A percentile compares a stretch with the other conserved stretches of the same genome.
phyloP scores from a whole-genome alignment of 2,329 filamentous ascomycete genomes.

The Sporothrix globosa region DNA sequence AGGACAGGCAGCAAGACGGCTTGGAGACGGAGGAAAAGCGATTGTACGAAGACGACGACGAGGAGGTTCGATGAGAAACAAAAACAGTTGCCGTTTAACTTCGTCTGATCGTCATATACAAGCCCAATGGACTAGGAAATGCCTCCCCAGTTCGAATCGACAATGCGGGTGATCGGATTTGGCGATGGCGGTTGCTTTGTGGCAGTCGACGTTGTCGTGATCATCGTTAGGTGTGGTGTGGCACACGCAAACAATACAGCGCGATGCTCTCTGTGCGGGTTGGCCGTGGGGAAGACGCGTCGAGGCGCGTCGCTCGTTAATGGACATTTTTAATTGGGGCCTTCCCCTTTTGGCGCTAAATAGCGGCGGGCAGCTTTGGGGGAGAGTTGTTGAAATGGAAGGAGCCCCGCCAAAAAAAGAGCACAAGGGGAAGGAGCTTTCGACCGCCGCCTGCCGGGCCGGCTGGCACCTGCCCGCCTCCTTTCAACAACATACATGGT shows the following conservation, averaged over 20 bases:
- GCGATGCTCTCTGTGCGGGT: neutral
- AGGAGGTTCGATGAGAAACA: neutral
- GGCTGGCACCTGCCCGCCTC: slow-evolving; percentile 26
- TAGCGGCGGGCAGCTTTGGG: slow-evolving; percentile 5
- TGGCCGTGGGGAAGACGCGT: slow-evolving; percentile 45
- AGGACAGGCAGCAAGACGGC: neutral
- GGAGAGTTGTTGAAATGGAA: neutral
- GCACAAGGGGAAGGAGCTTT: neutral
- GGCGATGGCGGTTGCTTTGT: neutral
- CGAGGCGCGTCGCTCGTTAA: slow-evolving; percentile 43
- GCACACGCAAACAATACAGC: neutral
- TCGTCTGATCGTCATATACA: neutral
- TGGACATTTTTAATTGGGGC: slow-evolving; percentile 27
- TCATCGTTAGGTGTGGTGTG: neutral
- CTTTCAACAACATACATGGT: too few relatives aligned
- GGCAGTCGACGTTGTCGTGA: slow-evolving; percentile 2
- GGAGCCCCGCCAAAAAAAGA: slow-evolving; percentile 13
- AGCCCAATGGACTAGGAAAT: neutral
- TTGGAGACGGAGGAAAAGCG: neutral
- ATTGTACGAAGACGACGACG: neutral
- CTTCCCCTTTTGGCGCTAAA: slow-evolving; percentile 4
- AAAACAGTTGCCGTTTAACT: neutral
- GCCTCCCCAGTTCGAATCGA: neutral
- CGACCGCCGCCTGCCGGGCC: slow-evolving; percentile 6
- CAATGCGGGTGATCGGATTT: neutral